These are phyloP conservation scores for Naganishia sp. DNA, from an alignment of 1,284 basidiomycete species.

Conservation along the genomic window DNA sequence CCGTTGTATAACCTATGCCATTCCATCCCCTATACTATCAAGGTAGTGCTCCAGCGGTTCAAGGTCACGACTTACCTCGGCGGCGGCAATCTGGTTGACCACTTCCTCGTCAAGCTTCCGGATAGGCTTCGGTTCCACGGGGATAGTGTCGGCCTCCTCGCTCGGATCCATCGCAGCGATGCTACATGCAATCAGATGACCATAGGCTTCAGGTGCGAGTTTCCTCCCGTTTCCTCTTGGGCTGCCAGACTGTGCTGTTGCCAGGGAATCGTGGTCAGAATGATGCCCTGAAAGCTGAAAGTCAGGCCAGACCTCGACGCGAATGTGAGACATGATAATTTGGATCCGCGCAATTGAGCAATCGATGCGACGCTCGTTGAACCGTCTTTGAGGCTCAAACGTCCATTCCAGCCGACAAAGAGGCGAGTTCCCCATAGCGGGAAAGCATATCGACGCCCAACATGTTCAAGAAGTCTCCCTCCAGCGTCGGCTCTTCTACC, in stretches of 20 bases:
- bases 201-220: neutral
- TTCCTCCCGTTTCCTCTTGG: no score
- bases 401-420: no score
- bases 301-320: no score
- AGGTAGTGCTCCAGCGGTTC: neutral
- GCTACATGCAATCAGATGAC: neutral
- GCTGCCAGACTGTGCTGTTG: no score
- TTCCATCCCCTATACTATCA: neutral
- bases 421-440: neutral
- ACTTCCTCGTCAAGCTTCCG: constrained; percentile 57
- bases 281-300: no score
- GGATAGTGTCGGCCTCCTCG: constrained; percentile 10
- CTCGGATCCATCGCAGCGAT: neutral
- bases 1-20: constrained; percentile 83
- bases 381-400: neutral
- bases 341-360: no score
- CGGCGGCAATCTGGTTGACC: constrained; percentile 65
- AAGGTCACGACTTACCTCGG: constrained; percentile 54
- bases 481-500: constrained; percentile 51
- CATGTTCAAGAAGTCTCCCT: constrained; percentile 54
- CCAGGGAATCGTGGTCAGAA: neutral
- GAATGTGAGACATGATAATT: no score
- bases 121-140: constrained; percentile 49
- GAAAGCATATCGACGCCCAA: neutral
- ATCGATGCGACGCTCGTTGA: neutral